Percentiles rank a stretch among this genome's conserved stretches.
Conservation (phyloP, 1,139 yeast genomes). For the Hanseniaspora gamundiae region DNA sequence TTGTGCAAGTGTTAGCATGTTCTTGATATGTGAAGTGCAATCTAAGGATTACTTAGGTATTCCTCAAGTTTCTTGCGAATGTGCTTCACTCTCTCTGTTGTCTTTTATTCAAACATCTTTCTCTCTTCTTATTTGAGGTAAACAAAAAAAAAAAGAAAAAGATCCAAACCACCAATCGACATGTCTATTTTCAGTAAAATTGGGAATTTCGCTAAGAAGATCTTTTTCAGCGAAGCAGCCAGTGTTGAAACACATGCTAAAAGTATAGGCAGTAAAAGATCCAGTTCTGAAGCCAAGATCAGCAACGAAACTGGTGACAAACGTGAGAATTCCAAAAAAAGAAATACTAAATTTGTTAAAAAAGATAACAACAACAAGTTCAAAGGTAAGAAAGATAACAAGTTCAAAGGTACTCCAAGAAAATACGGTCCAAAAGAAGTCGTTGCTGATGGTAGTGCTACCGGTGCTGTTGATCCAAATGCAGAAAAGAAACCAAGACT, state of each 20-base stretch:
- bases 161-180: neutral
- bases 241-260: neutral
- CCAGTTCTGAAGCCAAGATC: neutral
- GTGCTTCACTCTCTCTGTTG: too few species aligned
- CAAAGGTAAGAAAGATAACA: conserved; percentile 2
- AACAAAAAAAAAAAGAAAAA: neutral
- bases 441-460: neutral
- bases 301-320: neutral
- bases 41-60: too few species aligned
- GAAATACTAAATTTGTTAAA: neutral
- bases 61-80: too few species aligned
- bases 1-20: too few species aligned
- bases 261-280: neutral
- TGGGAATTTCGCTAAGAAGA: neutral
- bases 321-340: neutral
- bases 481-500: conserved; percentile 26
- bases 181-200: neutral
- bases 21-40: too few species aligned
- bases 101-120: too few species aligned
- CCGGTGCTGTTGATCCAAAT: conserved; percentile 3
- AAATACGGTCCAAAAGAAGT: conserved; percentile 10
- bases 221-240: neutral
- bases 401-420: conserved; percentile 6
- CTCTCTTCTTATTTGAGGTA: neutral
- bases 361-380: neutral